Evolutionary conservation across 306 rosid species (phyloP), one percentile per base, ranked within the genome.

Genomic region (Astragalus membranaceus): DNA sequence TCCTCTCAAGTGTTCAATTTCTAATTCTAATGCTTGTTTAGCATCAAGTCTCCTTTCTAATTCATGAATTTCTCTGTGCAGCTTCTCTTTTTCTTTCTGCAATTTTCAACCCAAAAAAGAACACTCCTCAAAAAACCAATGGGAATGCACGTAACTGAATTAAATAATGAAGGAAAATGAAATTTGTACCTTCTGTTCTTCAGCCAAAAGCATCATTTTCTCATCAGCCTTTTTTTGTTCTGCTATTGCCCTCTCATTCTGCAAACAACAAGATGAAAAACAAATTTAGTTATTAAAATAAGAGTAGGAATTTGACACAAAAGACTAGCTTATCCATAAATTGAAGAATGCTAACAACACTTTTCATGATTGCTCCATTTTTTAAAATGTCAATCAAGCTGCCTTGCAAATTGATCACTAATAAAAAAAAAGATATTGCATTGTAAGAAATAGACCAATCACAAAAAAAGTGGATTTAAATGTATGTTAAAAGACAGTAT

Each of bases 181-280:
- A 60, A 32, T 29, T 5, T 8, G 8, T 75, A 43, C 97, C 88
- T 83, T 69, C 9, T 90, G 96, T 59, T 87, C 88, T 71, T 81
- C 83, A 16, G 96, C 92, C 78, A 88, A 66, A 11, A 3, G 64
- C 81, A 85, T 49, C 84, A 90, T 41, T 44, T 75, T 83, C 63
- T 88, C 87, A 17, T 90, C 92, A 26, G 88, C 86, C 75, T 78
- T 85, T 15, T 83, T 84, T 75, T 85, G 96, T 82, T 84, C 96
- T 68, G 66, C 26, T 42, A 85, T 78, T 56, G 96, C 97, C 72
- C 66, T 87, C 69, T 78, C 90, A 80, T 82, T 87, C 97, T 93
- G 76, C 55, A 50, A 57, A 69, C n/a, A 13, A 54, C 47, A 32
- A 60, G 20, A 70, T 11, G 30, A 39, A 57, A n/a, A 26, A 20